These are phyloP conservation scores for Chimonanthus praecox DNA, from an alignment of 164 flowering plant species.

Conservation along the genomic window DNA sequence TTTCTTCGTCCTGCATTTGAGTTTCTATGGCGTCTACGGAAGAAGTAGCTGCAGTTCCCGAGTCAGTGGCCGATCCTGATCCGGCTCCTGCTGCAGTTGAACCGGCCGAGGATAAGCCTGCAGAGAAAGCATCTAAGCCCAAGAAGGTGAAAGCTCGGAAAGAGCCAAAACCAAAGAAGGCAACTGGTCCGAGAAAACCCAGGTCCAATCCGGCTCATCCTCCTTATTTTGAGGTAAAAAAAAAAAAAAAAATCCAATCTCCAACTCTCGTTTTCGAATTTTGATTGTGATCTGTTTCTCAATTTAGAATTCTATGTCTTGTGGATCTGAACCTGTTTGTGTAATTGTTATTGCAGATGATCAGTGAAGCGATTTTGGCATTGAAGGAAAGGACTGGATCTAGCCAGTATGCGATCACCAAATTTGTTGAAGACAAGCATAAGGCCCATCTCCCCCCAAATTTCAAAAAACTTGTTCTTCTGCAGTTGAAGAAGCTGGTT, in stretches of 20 bases:
- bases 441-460: slow-evolving; percentile 36
- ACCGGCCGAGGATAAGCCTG: slow-evolving; percentile 12
- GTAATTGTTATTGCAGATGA: slow-evolving; percentile 36
- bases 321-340: neutral
- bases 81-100: slow-evolving; percentile 7
- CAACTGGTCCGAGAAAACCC: slow-evolving; percentile 24
- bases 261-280: neutral
- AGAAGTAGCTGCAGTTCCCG: slow-evolving; percentile 7
- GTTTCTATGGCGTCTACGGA: slow-evolving; percentile 25
- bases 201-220: slow-evolving; percentile 36
- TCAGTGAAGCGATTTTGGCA: slow-evolving; percentile 50
- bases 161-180: slow-evolving; percentile 23
- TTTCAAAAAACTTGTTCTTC: slow-evolving; percentile 42
- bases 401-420: slow-evolving; percentile 64
- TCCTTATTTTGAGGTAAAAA: slow-evolving; percentile 41
- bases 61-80: slow-evolving; percentile 4
- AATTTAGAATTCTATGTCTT: neutral
- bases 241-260: neutral
- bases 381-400: slow-evolving; percentile 72
- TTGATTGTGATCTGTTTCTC: neutral
- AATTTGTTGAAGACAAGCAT: slow-evolving; percentile 59
- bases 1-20: neutral
- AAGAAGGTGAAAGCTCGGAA: slow-evolving; percentile 18
- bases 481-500: slow-evolving; percentile 51
- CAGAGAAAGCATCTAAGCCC: slow-evolving; percentile 2